phyloP scores from a whole-genome alignment of 148 eudicot genomes.

The Arctostaphylos glauca region DNA sequence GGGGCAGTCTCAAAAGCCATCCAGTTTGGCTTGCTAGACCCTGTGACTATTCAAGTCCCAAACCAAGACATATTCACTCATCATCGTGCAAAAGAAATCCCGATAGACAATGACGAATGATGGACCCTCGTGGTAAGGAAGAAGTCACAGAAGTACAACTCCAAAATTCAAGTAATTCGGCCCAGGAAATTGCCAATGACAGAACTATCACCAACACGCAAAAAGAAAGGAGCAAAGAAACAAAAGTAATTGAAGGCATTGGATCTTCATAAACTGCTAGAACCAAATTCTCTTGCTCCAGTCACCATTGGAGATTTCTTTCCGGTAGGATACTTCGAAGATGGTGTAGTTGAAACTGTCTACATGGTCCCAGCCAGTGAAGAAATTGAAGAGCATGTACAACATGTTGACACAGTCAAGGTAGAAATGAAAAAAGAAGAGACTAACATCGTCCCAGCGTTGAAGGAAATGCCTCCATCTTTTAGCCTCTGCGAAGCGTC shows the following conservation, averaged over 20 bases:
- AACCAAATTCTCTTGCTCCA: background rate
- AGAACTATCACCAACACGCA: background rate
- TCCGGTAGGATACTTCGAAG: background rate
- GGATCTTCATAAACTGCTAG: background rate
- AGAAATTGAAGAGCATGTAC: background rate
- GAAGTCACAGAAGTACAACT: no score
- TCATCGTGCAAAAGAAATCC: no score
- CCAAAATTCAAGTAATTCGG: no score
- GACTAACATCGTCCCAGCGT: background rate
- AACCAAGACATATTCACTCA: no score
- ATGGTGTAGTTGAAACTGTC: background rate
- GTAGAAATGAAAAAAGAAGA: background rate
- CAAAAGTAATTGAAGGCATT: no score
- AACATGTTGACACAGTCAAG: no score
- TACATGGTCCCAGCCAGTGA: background rate
- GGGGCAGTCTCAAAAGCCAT: background rate
- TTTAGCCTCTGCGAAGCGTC: background rate
- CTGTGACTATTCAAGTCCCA: no score
- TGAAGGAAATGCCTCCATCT: background rate
- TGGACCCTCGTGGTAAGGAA: no score
- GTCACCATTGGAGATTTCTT: background rate
- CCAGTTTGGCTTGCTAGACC: no score
- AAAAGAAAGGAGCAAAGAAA: background rate
- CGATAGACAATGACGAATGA: no score
- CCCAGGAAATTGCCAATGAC: no score